These are phyloP conservation scores for Pinus albicaulis DNA, from an alignment of 75 land plant genomes.

Conservation along the genomic window DNA sequence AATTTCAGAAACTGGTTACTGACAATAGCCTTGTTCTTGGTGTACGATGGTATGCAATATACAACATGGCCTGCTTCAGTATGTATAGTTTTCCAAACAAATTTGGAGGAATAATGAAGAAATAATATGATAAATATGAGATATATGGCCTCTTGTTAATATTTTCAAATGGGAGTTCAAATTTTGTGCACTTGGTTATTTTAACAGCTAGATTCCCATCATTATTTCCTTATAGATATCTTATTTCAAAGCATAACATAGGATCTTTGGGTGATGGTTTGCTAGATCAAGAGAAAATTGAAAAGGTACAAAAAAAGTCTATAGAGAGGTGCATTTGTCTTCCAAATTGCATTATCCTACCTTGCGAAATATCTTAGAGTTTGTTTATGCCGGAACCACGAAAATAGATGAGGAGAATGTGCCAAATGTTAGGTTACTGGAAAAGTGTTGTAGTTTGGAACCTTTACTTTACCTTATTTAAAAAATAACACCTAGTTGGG, in stretches of 20 bases:
- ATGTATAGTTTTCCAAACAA: slow-evolving; percentile 65
- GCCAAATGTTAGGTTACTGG: slow-evolving; percentile 44
- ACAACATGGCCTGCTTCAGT: slow-evolving; percentile 54
- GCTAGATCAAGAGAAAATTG: neutral
- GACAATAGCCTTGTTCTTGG: slow-evolving; percentile 25
- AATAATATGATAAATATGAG: slow-evolving; percentile 32
- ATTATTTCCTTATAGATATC: slow-evolving; percentile 37
- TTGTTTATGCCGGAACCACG: slow-evolving; percentile 52
- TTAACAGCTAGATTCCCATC: slow-evolving; percentile 62
- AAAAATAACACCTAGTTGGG: slow-evolving; percentile 56
- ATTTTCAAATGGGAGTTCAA: slow-evolving; percentile 37
- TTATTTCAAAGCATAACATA: neutral
- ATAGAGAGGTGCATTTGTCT: slow-evolving; percentile 46
- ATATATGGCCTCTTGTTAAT: slow-evolving; percentile 45
- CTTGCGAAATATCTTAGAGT: slow-evolving; percentile 56
- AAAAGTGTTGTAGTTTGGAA: slow-evolving; percentile 59
- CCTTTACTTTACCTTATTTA: slow-evolving; percentile 36
- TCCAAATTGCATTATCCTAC: slow-evolving; percentile 33
- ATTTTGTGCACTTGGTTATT: slow-evolving; percentile 57
- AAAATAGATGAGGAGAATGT: slow-evolving; percentile 37
- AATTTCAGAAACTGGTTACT: slow-evolving; percentile 26
- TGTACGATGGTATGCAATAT: slow-evolving; percentile 54
- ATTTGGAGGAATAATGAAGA: slow-evolving; percentile 42
- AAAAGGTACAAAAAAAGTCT: neutral
- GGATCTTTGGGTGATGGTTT: neutral